Percentiles rank a stretch among this genome's conserved stretches.
Evolutionary conservation across 2,329 filamentous ascomycete genomes (phyloP).

Genomic region (Colletotrichum cuscutae): DNA sequence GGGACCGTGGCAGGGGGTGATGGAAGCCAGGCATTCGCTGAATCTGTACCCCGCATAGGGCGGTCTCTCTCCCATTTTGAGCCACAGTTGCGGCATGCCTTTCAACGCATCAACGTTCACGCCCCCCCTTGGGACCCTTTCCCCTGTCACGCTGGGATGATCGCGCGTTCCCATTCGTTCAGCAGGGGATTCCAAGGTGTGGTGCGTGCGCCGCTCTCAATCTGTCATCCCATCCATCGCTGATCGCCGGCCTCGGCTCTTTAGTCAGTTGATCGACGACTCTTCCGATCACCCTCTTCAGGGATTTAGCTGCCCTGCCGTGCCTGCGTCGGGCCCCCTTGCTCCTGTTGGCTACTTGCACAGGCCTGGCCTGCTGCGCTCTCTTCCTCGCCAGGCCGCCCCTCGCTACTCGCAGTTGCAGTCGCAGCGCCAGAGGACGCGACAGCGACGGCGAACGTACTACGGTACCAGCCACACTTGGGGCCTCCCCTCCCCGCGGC

Average conservation of each 20-base stretch:
- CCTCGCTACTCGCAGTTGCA: neutral
- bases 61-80: constrained; percentile 7
- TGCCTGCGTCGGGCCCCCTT: constrained; percentile 18
- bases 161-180: constrained; percentile 25
- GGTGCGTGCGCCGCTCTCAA: constrained; percentile 22
- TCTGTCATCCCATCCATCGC: constrained; percentile 35
- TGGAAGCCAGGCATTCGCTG: neutral
- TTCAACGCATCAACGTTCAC: constrained; percentile 4
- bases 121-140: neutral
- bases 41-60: constrained; percentile 23
- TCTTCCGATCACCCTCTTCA: constrained; percentile 24
- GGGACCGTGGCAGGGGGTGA: neutral
- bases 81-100: constrained; percentile 8
- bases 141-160: neutral
- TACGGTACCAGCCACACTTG: constrained; percentile 24
- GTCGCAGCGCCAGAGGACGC: neutral
- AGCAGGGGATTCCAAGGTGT: constrained; percentile 24
- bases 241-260: constrained; percentile 33
- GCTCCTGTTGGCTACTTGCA: neutral
- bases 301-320: constrained; percentile 15
- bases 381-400: neutral
- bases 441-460: neutral
- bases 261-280: constrained; percentile 33
- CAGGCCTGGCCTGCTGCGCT: neutral
- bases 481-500: neutral